phyloP scores from a whole-genome alignment of 805 yeast species.

The Starmerella vitae region DNA sequence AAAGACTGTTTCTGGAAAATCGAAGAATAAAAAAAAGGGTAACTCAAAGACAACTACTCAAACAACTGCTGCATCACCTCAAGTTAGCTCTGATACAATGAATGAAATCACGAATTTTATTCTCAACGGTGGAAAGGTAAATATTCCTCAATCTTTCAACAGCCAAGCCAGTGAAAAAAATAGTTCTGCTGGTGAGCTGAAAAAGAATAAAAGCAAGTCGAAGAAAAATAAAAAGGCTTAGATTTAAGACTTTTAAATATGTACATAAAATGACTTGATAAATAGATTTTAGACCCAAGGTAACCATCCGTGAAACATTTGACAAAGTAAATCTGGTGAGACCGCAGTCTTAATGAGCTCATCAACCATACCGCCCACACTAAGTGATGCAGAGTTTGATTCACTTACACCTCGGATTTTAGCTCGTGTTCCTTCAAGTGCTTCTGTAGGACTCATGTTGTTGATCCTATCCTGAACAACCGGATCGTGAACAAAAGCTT shows the following conservation, averaged over 20 bases:
- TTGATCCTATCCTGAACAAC: slow-evolving; percentile 42
- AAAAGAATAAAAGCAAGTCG: background rate
- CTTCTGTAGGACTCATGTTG: slow-evolving; percentile 30
- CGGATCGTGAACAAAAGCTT: slow-evolving; percentile 86
- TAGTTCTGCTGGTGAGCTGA: too few species aligned
- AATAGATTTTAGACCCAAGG: slow-evolving; percentile 36
- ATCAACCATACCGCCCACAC: slow-evolving; percentile 88
- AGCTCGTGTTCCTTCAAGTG: slow-evolving; percentile 56
- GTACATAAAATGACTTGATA: background rate
- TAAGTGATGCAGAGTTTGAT: slow-evolving; percentile 71
- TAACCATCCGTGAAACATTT: slow-evolving; percentile 93
- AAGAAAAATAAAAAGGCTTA: background rate
- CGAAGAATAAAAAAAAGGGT: too few species aligned
- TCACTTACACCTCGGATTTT: slow-evolving; percentile 75
- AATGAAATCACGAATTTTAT: too few species aligned
- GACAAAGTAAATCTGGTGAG: slow-evolving; percentile 52
- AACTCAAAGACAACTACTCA: too few species aligned
- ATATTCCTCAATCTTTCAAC: too few species aligned
- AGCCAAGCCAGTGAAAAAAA: too few species aligned
- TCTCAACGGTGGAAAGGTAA: too few species aligned
- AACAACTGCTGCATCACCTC: too few species aligned
- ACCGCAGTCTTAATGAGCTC: slow-evolving; percentile 72
- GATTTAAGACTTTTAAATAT: background rate
- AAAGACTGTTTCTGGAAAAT: too few species aligned
- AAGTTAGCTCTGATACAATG: too few species aligned